Evolutionary conservation across 2,329 filamentous ascomycete species (phyloP).

Genomic region (Pyrenophora graminea): DNA sequence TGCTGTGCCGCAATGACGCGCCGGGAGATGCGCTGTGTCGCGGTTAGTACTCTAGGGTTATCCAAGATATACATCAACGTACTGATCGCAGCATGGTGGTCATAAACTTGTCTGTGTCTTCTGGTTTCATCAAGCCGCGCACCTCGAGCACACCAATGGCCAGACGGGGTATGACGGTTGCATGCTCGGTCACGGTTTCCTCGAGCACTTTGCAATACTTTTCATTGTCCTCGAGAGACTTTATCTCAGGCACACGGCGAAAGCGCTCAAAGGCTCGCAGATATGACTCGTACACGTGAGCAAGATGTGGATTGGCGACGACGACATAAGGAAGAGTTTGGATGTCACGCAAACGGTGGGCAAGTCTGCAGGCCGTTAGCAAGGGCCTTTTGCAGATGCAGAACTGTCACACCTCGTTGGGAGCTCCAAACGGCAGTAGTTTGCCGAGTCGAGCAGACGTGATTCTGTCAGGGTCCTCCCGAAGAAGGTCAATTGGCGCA

Average conservation of each 20-base stretch:
- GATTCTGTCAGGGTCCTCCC: constrained; percentile 89
- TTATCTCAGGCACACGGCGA: constrained; percentile 80
- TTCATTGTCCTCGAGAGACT: constrained; percentile 87
- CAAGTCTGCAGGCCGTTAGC: constrained; percentile 62
- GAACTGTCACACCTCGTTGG: constrained; percentile 68
- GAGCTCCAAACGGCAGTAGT: constrained; percentile 94
- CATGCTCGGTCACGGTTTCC: constrained; percentile 79
- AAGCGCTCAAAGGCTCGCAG: constrained; percentile 95
- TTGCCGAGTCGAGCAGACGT: constrained; percentile 88
- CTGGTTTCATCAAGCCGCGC: constrained; percentile 76
- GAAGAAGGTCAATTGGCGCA: constrained; percentile 96
- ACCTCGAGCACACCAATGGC: constrained; percentile 95
- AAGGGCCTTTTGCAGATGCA: background rate
- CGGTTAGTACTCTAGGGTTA: constrained; percentile 10
- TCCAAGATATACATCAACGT: constrained; percentile 22
- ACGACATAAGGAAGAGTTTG: constrained; percentile 95
- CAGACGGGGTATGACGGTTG: constrained; percentile 90
- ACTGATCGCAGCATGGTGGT: constrained; percentile 89
- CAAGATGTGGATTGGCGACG: constrained; percentile 91
- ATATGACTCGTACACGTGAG: constrained; percentile 94
- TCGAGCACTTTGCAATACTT: constrained; percentile 79
- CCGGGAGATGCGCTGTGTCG: constrained; percentile 78
- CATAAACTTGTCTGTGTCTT: constrained; percentile 91
- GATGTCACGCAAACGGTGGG: constrained; percentile 95
- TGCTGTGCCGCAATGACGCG: constrained; percentile 98